Base-by-base conservation (phyloP, 1,139 yeast species). In the Candida sojae region DNA sequence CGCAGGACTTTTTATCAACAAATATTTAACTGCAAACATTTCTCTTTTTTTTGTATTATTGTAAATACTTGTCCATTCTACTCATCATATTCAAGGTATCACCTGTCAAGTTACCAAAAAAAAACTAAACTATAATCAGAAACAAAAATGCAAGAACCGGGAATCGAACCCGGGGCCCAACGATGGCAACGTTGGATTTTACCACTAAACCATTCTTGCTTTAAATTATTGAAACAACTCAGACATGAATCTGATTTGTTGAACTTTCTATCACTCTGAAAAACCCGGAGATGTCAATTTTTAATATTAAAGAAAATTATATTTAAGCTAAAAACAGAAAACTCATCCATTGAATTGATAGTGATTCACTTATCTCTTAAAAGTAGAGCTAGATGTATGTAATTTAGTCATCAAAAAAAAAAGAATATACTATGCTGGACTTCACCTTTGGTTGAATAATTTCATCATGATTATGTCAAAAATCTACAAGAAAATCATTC, bases 51-150 rank as follows among this genome's bases (percentile, higher is more conserved):
- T 3, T 17, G 21, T 17, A 17, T 17, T 17, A 17, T 17, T 17
- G 2, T 17, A 17, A 17, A 17, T 17, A 17, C 21, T 17, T 17
- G 21, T 17, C 21, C 3, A 17, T 17, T 3, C 2, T 17, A 17
- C 21, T 17, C 21, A 17, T 17, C 21, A 17, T 17, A 17, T 17
- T 17, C 3, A 17, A 17, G 2, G 3, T 3, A 17, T 3, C 3
- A 3, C 21, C 21, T 17, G 21, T 17, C 3, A 17, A 17, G 21
- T 17, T 3, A 33, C 36, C 12, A 33, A 33, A 33, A 23, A 9
- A 6, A 21, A 39, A 39, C 29, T 29, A 63, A 80, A 82, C 50
- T 88, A 83, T 9, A 67, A 83, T 50, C 89, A 84, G 57, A 57
- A 25, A 31, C n/a, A n/a, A 39, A 23, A 26, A 44, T 55, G 59